Conservation (phyloP, 2,329 filamentous ascomycete genomes). For the Atkinsonella texensis region DNA sequence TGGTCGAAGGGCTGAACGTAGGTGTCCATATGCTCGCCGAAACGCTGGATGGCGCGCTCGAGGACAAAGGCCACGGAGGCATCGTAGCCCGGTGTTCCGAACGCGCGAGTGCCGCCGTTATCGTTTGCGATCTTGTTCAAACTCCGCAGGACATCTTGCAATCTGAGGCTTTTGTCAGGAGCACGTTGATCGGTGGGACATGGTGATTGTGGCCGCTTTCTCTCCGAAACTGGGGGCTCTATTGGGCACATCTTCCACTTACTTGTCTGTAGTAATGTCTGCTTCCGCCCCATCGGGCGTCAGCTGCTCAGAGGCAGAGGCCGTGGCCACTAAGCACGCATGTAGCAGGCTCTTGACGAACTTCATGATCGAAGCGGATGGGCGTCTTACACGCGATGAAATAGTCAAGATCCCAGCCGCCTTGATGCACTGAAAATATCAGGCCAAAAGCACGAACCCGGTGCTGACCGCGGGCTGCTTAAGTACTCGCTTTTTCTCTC, state of each 20-base stretch:
- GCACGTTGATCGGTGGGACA: no score
- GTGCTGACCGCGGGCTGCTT: background rate
- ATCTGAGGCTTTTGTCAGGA: constrained; percentile 13
- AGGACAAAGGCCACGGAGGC: constrained; percentile 46
- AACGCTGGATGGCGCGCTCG: constrained; percentile 27
- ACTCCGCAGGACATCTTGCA: constrained; percentile 40
- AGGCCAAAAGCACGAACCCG: background rate
- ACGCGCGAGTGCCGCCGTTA: constrained; percentile 48
- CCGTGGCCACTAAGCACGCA: constrained; percentile 7
- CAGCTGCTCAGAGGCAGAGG: constrained; percentile 19
- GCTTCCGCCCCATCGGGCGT: constrained; percentile 27
- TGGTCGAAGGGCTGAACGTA: constrained; percentile 34
- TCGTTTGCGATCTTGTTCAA: constrained; percentile 40
- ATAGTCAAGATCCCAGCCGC: background rate
- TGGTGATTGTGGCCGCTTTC: background rate
- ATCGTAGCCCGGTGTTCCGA: constrained; percentile 45
- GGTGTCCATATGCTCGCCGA: constrained; percentile 30
- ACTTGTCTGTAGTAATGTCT: constrained; percentile 27
- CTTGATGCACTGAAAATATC: no score
- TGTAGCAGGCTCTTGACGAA: constrained; percentile 7
- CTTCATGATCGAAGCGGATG: constrained; percentile 10
- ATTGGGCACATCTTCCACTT: constrained; percentile 8
- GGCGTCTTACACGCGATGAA: background rate
- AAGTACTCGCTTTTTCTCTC: background rate
- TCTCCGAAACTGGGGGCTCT: background rate